Evolutionary conservation across 345 rosid genomes (phyloP).

Genomic region (Syzygium oleosum): DNA sequence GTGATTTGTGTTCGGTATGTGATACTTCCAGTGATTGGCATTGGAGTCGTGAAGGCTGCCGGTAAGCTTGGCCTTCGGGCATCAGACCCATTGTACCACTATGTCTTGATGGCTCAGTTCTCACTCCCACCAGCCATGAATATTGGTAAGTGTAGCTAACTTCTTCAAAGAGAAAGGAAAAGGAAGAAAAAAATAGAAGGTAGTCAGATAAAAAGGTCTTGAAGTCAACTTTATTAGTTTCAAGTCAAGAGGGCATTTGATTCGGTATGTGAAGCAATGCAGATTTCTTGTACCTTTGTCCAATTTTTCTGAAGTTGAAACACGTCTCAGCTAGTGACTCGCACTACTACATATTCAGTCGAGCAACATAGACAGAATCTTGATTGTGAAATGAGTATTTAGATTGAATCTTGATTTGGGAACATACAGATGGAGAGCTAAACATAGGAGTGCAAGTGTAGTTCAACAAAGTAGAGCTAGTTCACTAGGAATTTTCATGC

Average conservation of each 20-base stretch:
- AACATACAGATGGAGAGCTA: background rate
- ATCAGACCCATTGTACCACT: slow-evolving; percentile 58
- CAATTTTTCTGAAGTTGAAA: background rate
- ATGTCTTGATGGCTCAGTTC: slow-evolving; percentile 75
- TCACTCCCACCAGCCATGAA: slow-evolving; percentile 89
- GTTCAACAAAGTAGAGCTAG: background rate
- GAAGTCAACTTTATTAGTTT: background rate
- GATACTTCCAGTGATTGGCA: slow-evolving; percentile 48
- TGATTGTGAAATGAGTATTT: background rate
- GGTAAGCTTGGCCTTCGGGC: slow-evolving; percentile 59
- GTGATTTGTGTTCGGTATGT: slow-evolving; percentile 58
- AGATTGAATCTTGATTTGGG: background rate
- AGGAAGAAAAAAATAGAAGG: background rate
- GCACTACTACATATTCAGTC: background rate
- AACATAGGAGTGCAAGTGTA: background rate
- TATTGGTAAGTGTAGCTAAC: slow-evolving; percentile 32
- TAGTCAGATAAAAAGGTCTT: background rate
- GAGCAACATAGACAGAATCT: background rate
- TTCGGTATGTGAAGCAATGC: background rate
- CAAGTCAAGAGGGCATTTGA: background rate
- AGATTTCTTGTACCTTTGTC: background rate
- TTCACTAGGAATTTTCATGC: background rate
- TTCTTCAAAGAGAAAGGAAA: background rate
- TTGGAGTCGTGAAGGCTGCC: slow-evolving; percentile 53
- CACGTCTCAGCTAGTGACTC: background rate